These are phyloP conservation scores for Emydomyces testavorans DNA, from an alignment of 2,329 filamentous ascomycete species.

Conservation along the genomic window DNA sequence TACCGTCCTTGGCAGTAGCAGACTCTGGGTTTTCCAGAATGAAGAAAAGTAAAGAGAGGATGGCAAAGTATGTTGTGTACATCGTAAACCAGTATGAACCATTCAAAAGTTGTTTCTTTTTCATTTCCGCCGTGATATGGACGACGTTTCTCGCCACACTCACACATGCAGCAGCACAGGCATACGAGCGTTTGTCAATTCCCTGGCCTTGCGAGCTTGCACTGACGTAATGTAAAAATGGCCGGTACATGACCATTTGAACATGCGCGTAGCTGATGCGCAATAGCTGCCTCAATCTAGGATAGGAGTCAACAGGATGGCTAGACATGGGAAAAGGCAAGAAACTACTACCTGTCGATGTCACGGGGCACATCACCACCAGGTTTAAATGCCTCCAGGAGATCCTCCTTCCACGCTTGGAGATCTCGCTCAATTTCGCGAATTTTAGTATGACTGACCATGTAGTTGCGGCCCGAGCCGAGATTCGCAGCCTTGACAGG, in stretches of 20 bases:
- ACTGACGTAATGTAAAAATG: conserved; percentile 54
- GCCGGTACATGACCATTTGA: conserved; percentile 53
- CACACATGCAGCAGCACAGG: conserved; percentile 54
- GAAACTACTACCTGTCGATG: conserved; percentile 55
- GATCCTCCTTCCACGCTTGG: conserved; percentile 50
- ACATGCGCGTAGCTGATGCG: conserved; percentile 54
- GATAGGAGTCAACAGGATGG: conserved; percentile 20
- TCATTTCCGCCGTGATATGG: conserved; percentile 55
- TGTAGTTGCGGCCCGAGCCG: conserved; percentile 45
- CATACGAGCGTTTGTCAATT: conserved; percentile 52
- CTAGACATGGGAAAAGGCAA: not conserved
- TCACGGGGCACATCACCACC: conserved; percentile 64
- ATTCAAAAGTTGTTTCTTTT: conserved; percentile 47
- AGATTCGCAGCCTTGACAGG: conserved; percentile 44
- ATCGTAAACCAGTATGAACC: conserved; percentile 58
- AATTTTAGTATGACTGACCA: conserved; percentile 53
- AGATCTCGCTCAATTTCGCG: conserved; percentile 53
- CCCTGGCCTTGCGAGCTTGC: conserved; percentile 38
- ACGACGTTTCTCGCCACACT: conserved; percentile 56
- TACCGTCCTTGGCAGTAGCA: conserved; percentile 52
- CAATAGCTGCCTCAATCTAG: conserved; percentile 48
- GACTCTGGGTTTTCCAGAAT: conserved; percentile 54
- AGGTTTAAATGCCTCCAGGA: conserved; percentile 68
- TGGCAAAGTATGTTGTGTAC: conserved; percentile 58
- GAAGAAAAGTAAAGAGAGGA: conserved; percentile 52